These are phyloP conservation scores for Monosporascus sp. DNA, from an alignment of 2,329 filamentous ascomycete genomes.

Conservation along the genomic window DNA sequence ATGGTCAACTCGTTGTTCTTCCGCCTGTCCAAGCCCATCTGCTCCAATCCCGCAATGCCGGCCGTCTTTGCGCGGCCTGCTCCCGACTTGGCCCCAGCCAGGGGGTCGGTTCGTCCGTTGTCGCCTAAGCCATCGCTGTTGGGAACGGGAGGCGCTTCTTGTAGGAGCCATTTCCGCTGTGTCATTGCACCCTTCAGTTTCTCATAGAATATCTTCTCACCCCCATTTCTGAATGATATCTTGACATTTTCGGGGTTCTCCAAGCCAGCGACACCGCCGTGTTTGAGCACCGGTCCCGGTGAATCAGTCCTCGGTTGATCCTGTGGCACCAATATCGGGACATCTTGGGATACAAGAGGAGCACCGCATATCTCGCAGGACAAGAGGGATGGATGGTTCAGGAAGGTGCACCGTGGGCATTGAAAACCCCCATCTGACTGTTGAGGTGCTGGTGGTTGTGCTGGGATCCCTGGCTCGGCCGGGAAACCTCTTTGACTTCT, in stretches of 20 bases:
- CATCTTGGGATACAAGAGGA: conserved; percentile 55
- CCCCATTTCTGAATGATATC: conserved; percentile 83
- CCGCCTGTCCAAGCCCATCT: conserved; percentile 74
- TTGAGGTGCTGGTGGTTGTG: not conserved
- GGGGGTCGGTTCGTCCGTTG: conserved; percentile 30
- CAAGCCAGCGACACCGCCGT: conserved; percentile 30
- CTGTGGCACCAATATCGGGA: conserved; percentile 33
- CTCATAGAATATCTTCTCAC: conserved; percentile 86
- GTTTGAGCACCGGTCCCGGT: conserved; percentile 63
- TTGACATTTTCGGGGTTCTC: conserved; percentile 75
- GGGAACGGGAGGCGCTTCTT: conserved; percentile 83
- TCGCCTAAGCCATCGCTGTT: conserved; percentile 42
- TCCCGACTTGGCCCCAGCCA: conserved; percentile 18
- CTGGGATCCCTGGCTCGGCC: not conserved
- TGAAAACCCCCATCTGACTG: conserved; percentile 38
- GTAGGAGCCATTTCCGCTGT: conserved; percentile 92
- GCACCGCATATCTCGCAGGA: conserved; percentile 90
- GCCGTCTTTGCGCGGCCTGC: conserved; percentile 54
- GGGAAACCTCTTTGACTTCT: not conserved
- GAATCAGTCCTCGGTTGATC: conserved; percentile 60
- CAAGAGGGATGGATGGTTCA: conserved; percentile 81
- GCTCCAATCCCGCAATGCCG: conserved; percentile 88
- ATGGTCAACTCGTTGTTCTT: conserved; percentile 94
- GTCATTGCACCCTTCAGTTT: conserved; percentile 81
- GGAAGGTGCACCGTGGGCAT: conserved; percentile 88